phyloP scores from a whole-genome alignment of 257 asterid species.

The Thymus mandschuricus region DNA sequence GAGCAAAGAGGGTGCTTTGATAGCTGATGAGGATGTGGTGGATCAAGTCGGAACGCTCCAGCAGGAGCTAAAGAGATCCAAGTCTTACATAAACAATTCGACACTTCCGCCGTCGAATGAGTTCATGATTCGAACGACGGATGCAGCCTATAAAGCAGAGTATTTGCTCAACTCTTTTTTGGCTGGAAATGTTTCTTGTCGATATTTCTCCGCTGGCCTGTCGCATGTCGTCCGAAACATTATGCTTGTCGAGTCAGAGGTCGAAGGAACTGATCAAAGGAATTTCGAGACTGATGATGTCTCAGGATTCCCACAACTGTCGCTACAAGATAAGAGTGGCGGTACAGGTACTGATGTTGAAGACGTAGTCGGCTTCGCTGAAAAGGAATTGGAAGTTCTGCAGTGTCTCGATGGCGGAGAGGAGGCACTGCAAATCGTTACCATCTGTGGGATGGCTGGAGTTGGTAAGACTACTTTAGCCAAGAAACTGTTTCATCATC shows the following conservation, averaged over 20 bases:
- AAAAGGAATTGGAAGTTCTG: not conserved
- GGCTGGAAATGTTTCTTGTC: slow-evolving; percentile 19
- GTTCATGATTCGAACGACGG: no score
- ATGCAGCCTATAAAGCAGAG: no score
- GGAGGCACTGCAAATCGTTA: slow-evolving; percentile 6
- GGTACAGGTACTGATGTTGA: not conserved
- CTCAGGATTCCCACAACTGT: not conserved
- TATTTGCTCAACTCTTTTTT: slow-evolving; percentile 20
- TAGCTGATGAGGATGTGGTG: slow-evolving; percentile 12
- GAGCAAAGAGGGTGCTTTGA: not conserved
- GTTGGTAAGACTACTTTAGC: slow-evolving; percentile 38
- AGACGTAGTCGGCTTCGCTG: slow-evolving; percentile 31
- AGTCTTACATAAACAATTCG: no score
- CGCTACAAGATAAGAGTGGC: not conserved
- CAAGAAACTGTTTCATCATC: slow-evolving; percentile 30
- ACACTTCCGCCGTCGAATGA: no score
- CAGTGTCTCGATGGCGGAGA: not conserved
- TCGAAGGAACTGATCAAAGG: not conserved
- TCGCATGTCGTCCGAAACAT: not conserved
- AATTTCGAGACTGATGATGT: not conserved
- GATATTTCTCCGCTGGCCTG: slow-evolving; percentile 25
- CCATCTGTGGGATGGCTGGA: slow-evolving; percentile 48
- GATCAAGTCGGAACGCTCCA: slow-evolving; percentile 13
- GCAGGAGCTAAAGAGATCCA: not conserved
- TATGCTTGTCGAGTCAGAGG: not conserved